Conservation (phyloP, 176 grass and related monocot species). For the Bromus sterilis region DNA sequence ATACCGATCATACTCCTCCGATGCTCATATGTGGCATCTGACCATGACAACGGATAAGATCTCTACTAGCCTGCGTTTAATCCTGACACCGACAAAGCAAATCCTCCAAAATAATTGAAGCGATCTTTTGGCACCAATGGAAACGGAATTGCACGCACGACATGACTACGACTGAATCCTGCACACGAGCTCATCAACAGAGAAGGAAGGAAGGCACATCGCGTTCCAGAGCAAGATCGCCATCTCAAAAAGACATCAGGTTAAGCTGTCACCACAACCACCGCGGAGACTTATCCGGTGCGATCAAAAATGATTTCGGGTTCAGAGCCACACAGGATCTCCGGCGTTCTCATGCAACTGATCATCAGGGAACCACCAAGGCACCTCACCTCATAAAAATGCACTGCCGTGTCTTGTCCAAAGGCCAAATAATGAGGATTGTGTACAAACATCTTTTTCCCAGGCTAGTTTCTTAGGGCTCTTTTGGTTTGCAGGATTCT, state of each 20-base stretch:
- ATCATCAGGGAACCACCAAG: neutral
- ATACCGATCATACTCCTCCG: neutral
- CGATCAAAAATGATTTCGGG: too few relatives aligned
- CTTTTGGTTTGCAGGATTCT: too few relatives aligned
- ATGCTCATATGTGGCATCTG: neutral
- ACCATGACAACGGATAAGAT: neutral
- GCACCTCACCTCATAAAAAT: too few relatives aligned
- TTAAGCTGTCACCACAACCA: constrained; percentile 1
- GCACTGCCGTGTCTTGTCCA: neutral
- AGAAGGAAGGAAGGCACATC: neutral
- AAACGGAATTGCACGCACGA: neutral
- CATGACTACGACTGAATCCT: neutral
- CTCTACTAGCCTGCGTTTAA: neutral
- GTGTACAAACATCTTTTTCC: constrained; percentile 10
- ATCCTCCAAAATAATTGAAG: constrained; percentile 6
- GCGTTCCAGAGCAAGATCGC: neutral
- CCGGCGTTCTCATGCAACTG: neutral
- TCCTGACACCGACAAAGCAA: constrained; percentile 16
- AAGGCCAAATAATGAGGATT: neutral
- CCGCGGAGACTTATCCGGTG: neutral
- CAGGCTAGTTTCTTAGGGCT: constrained; percentile 3
- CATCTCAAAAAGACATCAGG: constrained; percentile 12
- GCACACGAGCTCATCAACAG: neutral
- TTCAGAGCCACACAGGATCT: neutral
- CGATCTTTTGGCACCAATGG: neutral